phyloP scores from a whole-genome alignment of 108 stramenopile species.

The Stephanodiscus minutulus region DNA sequence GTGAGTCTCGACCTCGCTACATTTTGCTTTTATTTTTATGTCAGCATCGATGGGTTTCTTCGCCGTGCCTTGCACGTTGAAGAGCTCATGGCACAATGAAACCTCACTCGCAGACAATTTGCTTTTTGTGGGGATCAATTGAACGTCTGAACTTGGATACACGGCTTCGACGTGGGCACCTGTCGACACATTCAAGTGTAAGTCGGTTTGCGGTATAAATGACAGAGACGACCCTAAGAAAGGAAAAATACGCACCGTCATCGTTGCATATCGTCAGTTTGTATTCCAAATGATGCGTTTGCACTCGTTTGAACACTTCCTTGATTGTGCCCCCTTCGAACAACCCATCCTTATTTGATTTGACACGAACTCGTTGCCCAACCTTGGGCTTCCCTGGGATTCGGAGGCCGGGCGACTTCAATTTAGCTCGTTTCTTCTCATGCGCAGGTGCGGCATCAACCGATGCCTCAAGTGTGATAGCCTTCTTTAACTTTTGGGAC shows the following conservation, averaged over 20 bases:
- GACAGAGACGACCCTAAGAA: background rate
- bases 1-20: too few relatives aligned
- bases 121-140: background rate
- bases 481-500: background rate
- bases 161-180: background rate
- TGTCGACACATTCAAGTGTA: background rate
- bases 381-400: background rate
- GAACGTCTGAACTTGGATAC: background rate
- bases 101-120: slow-evolving; percentile 4
- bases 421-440: slow-evolving; percentile 1
- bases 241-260: background rate
- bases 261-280: background rate
- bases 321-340: background rate
- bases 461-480: background rate
- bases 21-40: too few relatives aligned
- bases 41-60: background rate
- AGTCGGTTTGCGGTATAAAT: background rate
- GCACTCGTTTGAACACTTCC: background rate
- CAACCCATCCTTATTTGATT: background rate
- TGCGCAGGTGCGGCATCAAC: background rate
- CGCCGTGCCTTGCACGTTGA: slow-evolving; percentile 2
- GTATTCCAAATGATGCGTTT: background rate
- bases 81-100: slow-evolving; percentile 3
- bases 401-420: background rate
- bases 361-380: background rate